These are phyloP conservation scores for Xylariaceae sp. DNA, from an alignment of 2,329 filamentous ascomycete species.

Conservation along the genomic window DNA sequence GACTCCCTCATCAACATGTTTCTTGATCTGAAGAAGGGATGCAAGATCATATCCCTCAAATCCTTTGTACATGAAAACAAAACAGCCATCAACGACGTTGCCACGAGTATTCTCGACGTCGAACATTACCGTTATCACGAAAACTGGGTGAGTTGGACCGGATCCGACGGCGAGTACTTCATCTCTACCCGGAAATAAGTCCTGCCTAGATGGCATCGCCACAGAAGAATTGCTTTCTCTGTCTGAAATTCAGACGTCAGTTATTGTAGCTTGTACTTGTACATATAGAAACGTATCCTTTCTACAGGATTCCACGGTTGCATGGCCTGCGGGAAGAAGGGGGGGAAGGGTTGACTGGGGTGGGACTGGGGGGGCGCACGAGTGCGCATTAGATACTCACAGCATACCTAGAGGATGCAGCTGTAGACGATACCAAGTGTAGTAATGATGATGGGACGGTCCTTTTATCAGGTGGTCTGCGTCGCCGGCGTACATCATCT, in stretches of 20 bases:
- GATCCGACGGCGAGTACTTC: slow-evolving; percentile 77
- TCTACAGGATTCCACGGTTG: slow-evolving; percentile 20
- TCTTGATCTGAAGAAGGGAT: slow-evolving; percentile 84
- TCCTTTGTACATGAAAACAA: slow-evolving; percentile 81
- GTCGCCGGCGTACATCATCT: slow-evolving; percentile 25
- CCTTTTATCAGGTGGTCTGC: neutral
- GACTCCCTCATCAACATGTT: slow-evolving; percentile 82
- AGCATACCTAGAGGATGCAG: slow-evolving; percentile 21
- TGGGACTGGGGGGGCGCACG: slow-evolving; percentile 12
- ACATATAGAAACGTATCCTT: slow-evolving; percentile 2
- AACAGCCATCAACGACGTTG: slow-evolving; percentile 72
- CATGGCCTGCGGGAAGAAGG: slow-evolving; percentile 9
- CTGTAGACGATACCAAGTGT: slow-evolving; percentile 25
- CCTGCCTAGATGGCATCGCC: neutral
- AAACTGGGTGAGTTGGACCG: slow-evolving; percentile 87
- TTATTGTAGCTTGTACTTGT: slow-evolving; percentile 9
- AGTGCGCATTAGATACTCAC: slow-evolving; percentile 24
- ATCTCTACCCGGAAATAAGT: slow-evolving; percentile 70
- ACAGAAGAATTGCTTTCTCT: slow-evolving; percentile 2
- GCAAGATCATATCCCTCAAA: slow-evolving; percentile 85
- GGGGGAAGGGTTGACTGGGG: neutral
- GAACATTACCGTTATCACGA: slow-evolving; percentile 57
- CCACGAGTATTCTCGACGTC: slow-evolving; percentile 70
- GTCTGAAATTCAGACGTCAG: slow-evolving; percentile 12
- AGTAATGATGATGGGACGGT: slow-evolving; percentile 16